Conservation (phyloP, 2,329 filamentous ascomycete genomes). For the Microdochium nivale region DNA sequence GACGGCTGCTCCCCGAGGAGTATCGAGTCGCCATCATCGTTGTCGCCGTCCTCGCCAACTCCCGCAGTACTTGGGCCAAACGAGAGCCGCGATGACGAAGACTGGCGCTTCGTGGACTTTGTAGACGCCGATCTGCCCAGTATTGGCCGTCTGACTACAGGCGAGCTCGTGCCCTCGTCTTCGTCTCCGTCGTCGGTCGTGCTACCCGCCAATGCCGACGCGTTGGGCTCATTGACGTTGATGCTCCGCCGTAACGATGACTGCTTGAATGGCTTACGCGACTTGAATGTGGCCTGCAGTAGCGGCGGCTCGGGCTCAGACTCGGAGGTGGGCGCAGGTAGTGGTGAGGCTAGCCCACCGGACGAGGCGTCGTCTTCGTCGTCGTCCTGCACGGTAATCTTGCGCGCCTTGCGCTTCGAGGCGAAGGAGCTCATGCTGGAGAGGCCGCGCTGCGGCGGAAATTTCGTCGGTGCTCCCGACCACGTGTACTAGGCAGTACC, state of each 20-base stretch:
- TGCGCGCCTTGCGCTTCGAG: slow-evolving; percentile 61
- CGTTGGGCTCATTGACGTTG: slow-evolving; percentile 31
- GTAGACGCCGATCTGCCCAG: slow-evolving; percentile 36
- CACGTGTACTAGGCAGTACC: too few relatives aligned
- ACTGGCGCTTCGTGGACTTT: slow-evolving; percentile 60
- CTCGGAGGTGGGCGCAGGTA: slow-evolving; percentile 11
- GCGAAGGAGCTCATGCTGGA: slow-evolving; percentile 44
- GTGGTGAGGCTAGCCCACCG: slow-evolving; percentile 13
- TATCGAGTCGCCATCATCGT: slow-evolving; percentile 35
- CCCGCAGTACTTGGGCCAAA: slow-evolving; percentile 58
- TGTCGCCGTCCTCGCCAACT: slow-evolving; percentile 43
- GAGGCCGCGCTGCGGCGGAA: neutral
- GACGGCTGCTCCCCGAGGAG: slow-evolving; percentile 30
- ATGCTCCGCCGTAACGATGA: slow-evolving; percentile 50
- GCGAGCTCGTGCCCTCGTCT: slow-evolving; percentile 35
- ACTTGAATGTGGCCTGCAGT: slow-evolving; percentile 33
- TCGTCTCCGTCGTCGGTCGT: slow-evolving; percentile 19
- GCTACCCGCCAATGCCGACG: slow-evolving; percentile 2
- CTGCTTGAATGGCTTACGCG: slow-evolving; percentile 46
- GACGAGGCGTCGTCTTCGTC: slow-evolving; percentile 38
- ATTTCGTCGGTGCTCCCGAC: too few relatives aligned
- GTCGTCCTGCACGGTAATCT: slow-evolving; percentile 63
- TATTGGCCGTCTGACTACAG: slow-evolving; percentile 37
- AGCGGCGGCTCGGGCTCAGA: slow-evolving; percentile 18
- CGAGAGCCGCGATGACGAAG: slow-evolving; percentile 56